Conservation (phyloP, 208 protist species). For the Leishmania amazonensis region DNA sequence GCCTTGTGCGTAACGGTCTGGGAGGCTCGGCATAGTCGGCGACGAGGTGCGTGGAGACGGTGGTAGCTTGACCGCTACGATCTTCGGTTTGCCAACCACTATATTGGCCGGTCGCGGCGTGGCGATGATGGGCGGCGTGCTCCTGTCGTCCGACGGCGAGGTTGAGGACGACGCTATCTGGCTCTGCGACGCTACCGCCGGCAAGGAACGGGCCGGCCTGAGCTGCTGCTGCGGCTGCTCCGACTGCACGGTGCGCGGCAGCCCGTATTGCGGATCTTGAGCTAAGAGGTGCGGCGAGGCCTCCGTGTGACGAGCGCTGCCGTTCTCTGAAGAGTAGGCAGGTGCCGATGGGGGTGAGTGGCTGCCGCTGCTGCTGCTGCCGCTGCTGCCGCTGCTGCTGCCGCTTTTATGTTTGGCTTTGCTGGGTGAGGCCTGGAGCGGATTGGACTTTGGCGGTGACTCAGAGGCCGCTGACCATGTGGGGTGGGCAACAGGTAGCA, state of each 20-base stretch:
- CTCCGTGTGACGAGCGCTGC: background rate
- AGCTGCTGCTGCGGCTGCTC: constrained; percentile 12
- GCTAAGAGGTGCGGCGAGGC: background rate
- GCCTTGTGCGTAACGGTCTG: constrained; percentile 13
- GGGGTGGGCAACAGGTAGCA: background rate
- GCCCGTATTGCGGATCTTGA: constrained; percentile 11
- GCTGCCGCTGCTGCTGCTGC: background rate
- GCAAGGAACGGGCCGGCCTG: background rate
- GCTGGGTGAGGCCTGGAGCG: background rate
- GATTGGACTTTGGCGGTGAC: background rate
- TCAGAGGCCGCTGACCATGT: constrained; percentile 3
- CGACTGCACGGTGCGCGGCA: constrained; percentile 6
- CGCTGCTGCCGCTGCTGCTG: background rate
- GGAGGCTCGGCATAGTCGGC: constrained; percentile 4
- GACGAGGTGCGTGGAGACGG: background rate
- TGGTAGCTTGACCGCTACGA: background rate
- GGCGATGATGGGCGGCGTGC: constrained; percentile 5
- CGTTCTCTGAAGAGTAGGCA: background rate
- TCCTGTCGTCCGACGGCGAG: background rate
- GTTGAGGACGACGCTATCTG: background rate
- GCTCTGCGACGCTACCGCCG: background rate
- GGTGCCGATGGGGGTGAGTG: background rate
- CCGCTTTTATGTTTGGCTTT: background rate
- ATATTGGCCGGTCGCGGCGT: background rate
- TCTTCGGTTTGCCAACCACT: background rate